Evolutionary conservation across 2,329 filamentous ascomycete species (phyloP), one percentile per base, ranked within the genome.

Genomic region (Rhynchosporium graminicola): DNA sequence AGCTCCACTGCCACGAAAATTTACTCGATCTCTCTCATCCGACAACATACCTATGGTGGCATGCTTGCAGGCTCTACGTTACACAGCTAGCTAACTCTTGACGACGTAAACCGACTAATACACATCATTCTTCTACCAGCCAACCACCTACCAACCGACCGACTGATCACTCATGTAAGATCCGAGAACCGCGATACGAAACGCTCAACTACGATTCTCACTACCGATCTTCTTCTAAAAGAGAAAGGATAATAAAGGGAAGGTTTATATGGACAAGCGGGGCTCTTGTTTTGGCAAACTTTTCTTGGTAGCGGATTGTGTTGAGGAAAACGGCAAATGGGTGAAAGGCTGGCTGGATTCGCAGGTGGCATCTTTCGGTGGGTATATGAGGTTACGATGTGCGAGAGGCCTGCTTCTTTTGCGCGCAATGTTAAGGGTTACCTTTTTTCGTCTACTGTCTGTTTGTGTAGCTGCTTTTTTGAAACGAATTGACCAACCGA

Each of bases 21-120:
- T 36, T 51, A 57, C 58, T 67, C 68, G 66, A 68, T 67, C 65
- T 64, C 60, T 57, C 66, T 65, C 60, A 63, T 67, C 60, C 64
- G 55, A 63, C 66, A 72, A 72, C 67, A 72, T 72, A 69, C 62
- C 68, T 71, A 72, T 69, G 68, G 67, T 64, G 65, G 62, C 63
- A 65, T 63, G 64, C 67, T 57, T 68, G 65, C 66, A 60, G 67
- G 29, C 33, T 52, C 60, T 54, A 57, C 57, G 57, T 58, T 65
- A 51, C 63, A 67, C 65, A 40, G 47, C 48, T 56, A 46, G 48
- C 56, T 55, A 50, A 56, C 66, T 67, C 59, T 65, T 55, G 31
- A 63, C 60, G 45, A 60, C 64, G 63, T 62, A 62, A 64, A 55
- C 52, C 63, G 59, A 68, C 57, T 70, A 65, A 70, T 65, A 69